These are phyloP conservation scores for Monascus purpureus DNA, from an alignment of 495 filamentous ascomycete genomes.

Conservation along the genomic window DNA sequence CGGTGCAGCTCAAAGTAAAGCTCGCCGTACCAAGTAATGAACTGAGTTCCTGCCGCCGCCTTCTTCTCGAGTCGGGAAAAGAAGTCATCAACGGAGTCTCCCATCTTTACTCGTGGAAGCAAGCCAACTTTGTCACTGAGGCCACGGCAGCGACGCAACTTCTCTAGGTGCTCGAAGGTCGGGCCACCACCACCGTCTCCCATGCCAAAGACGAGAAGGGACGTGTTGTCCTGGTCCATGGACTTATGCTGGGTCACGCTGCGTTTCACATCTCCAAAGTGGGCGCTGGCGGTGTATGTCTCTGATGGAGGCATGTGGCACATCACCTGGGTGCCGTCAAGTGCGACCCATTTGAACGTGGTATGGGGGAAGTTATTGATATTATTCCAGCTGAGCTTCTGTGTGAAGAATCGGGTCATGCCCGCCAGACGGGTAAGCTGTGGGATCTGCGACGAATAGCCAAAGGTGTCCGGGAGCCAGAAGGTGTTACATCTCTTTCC, in stretches of 20 bases:
- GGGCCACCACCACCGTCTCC: conserved; percentile 93
- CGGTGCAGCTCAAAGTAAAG: conserved; percentile 95
- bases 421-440: conserved; percentile 84
- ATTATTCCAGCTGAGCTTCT: conserved; percentile 95
- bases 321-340: conserved; percentile 90
- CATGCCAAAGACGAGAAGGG: conserved; percentile 85
- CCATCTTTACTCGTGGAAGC: conserved; percentile 79
- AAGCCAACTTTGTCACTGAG: conserved; percentile 76
- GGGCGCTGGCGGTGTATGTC: conserved; percentile 86
- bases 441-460: conserved; percentile 87
- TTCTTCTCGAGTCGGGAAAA: conserved; percentile 71
- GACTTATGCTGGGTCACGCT: conserved; percentile 91
- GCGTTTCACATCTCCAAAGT: conserved; percentile 90
- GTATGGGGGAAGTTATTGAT: conserved; percentile 99
- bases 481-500: conserved; percentile 81
- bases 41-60: conserved; percentile 52
- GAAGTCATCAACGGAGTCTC: conserved; percentile 90
- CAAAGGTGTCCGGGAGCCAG: conserved; percentile 97
- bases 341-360: conserved; percentile 93
- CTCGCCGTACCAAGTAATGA: conserved; percentile 95
- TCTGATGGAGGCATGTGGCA: conserved; percentile 94
- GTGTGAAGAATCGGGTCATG: conserved; percentile 93
- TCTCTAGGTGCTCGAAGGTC: conserved; percentile 87
- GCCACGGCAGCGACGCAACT: conserved; percentile 86
- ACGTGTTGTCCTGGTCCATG: conserved; percentile 77